Evolutionary conservation across 140 eudicot species (phyloP), one percentile per base, ranked within the genome.

Genomic region (Ambrosia hybrid): DNA sequence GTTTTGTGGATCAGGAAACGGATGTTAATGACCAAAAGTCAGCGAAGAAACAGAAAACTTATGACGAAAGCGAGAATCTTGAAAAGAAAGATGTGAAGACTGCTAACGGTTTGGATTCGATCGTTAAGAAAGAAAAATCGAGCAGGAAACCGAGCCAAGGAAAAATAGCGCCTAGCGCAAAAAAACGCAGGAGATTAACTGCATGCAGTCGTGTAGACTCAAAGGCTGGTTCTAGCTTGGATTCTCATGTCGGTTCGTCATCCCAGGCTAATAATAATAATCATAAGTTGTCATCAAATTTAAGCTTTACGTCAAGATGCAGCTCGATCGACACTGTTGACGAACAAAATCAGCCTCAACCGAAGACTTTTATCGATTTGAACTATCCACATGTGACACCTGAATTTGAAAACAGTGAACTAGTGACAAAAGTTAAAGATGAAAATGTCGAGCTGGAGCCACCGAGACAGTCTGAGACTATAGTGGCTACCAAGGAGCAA

Each of bases 301-400:
- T 77, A 46, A 78, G 74, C 81, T 73, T 79, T 79, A 74, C 88
- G 41, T 76, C 84, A 48, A 81, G 79, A 70, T 81, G 76, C 34
- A 79, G 91, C 78, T 82, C 86, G 4, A 58, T 57, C 2, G 86
- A 82, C 56, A 81, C 83, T 10, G 79, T 67, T 30, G 85, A 83
- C 26, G 83, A 80, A 73, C 79, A 73, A 17, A 13, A 17, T 8
- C 69, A 41, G 53, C 69, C 69, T 64, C 69, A 39, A 39, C 4
- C 51, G 30, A 73, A 58, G 51, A 73, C 59, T 79, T 39, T 82
- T 10, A 73, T 84, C 4, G 91, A 87, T 57, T 77, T 91, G 62
- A 88, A 88, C 73, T 71, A 74, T 52, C 90, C 90, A 51, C 86
- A 79, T 34, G 81, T 81, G 5, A 55, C 90, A 16, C 79, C 75